These are phyloP conservation scores for Heterobasidion annosum DNA, from an alignment of 1,284 basidiomycete genomes.

Conservation along the genomic window DNA sequence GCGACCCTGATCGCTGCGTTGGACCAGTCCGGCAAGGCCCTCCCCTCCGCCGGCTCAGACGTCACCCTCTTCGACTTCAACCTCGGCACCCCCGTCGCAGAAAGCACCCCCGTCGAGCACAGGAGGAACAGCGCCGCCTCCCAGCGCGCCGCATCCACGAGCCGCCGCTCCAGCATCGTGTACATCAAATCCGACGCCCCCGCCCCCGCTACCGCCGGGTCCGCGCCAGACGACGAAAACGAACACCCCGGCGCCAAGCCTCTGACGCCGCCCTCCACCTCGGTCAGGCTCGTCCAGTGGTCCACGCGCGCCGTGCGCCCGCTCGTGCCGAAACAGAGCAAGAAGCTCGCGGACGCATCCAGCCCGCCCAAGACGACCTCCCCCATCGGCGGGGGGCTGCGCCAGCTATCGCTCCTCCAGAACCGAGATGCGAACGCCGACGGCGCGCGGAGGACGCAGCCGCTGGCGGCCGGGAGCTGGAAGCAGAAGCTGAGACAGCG, in stretches of 20 bases:
- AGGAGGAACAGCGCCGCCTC: constrained; percentile 22
- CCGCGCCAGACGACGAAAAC: constrained; percentile 1
- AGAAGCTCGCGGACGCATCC: constrained; percentile 29
- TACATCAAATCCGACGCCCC: constrained; percentile 47
- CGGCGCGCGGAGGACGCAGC: constrained; percentile 15
- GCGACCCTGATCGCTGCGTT: constrained; percentile 30
- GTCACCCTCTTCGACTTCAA: constrained; percentile 47
- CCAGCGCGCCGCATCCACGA: constrained; percentile 13
- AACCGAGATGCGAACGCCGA: constrained; percentile 37
- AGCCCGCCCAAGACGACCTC: constrained; percentile 23
- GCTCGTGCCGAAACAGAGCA: constrained; percentile 41
- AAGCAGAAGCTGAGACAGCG: constrained; percentile 27
- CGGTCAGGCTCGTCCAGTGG: constrained; percentile 34
- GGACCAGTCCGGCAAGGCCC: constrained; percentile 20
- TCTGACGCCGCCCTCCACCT: constrained; percentile 13
- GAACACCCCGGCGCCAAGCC: neutral
- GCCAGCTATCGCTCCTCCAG: constrained; percentile 55
- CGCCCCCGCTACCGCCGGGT: constrained; percentile 13
- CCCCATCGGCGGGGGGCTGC: constrained; percentile 35
- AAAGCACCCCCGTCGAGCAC: constrained; percentile 54
- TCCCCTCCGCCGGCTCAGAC: constrained; percentile 48
- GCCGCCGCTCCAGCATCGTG: constrained; percentile 46
- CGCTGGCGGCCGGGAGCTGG: constrained; percentile 43
- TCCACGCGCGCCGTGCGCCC: constrained; percentile 40
- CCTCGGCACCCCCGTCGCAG: constrained; percentile 31